Base-by-base conservation (phyloP, 805 yeast species). In the Kuraishia capsulata region DNA sequence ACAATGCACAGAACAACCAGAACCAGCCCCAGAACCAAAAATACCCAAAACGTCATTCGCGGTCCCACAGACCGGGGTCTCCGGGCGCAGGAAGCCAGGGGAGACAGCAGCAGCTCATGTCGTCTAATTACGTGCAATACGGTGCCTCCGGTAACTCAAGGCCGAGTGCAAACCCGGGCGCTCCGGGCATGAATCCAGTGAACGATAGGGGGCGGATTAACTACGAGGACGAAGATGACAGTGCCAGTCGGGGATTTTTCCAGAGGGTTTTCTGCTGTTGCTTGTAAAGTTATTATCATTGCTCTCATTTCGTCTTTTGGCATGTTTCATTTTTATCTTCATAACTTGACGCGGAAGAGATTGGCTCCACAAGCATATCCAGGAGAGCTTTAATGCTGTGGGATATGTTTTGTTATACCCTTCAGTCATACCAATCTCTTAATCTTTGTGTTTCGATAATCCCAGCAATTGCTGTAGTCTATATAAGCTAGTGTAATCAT, bases 231-330 rank as follows among this genome's bases (percentile, higher is more conserved):
- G 44, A 36, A 19, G 43, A 38, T 16, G 48, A 46, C 18, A n/a
- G n/a, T n/a, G n/a, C n/a, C n/a, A 36, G 46, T 4, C 32, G 40
- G n/a, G 45, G 47, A 19, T 43, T 45, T 37, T 40, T 44, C 21
- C 42, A 40, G 36, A 44, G 37, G 38, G 42, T 45, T 16, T 44
- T 51, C 38, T 51, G 53, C 37, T 49, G 52, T 36, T 48, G 53
- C 25, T n/a, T n/a, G n/a, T n/a, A n/a, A n/a, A n/a, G n/a, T n/a
- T n/a, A n/a, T 38, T 20, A 35, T 29, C 26, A 26, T 17, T 20
- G n/a, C n/a, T n/a, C n/a, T n/a, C n/a, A n/a, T n/a, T n/a, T n/a
- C n/a, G n/a, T n/a, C n/a, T 35, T 21, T 11, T 13, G 20, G 9
- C 11, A 8, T 23, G 11, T 11, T 23, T 8, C 26, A 23, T 23